phyloP scores from a whole-genome alignment of 305 asterid genomes.

The Withania somnifera region DNA sequence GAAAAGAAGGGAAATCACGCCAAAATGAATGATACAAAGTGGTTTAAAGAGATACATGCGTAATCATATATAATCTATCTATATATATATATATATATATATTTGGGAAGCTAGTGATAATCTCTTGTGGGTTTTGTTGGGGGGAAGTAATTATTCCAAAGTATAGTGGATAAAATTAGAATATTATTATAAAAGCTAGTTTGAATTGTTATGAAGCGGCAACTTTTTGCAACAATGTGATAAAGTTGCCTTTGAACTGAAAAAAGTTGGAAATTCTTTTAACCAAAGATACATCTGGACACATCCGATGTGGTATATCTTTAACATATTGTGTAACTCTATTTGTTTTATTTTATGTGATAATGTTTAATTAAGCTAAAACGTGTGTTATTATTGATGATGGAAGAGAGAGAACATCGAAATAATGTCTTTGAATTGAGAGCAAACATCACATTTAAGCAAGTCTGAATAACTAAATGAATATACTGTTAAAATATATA shows the following conservation, averaged over 20 bases:
- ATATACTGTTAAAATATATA: no score
- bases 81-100: no score
- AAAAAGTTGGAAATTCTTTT: neutral
- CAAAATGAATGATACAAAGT: neutral
- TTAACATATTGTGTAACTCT: no score
- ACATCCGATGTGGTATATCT: neutral
- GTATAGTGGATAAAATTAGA: neutral
- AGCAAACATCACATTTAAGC: neutral
- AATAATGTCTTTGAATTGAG: neutral
- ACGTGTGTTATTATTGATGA: no score
- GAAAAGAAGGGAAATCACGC: neutral
- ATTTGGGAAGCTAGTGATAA: no score
- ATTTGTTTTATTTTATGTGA: neutral
- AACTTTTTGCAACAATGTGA: neutral
- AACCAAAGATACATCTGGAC: neutral
- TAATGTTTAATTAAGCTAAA: no score
- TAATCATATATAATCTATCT: neutral
- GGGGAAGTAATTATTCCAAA: neutral
- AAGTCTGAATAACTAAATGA: neutral
- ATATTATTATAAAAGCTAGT: neutral
- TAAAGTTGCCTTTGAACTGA: neutral
- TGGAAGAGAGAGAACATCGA: no score
- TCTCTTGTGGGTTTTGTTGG: neutral
- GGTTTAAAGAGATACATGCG: neutral
- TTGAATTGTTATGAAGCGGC: neutral